Percentiles rank a stretch among this genome's conserved stretches.
Conservation (phyloP, 129 eudicot genomes). For the Centrapalus pauciflorus region DNA sequence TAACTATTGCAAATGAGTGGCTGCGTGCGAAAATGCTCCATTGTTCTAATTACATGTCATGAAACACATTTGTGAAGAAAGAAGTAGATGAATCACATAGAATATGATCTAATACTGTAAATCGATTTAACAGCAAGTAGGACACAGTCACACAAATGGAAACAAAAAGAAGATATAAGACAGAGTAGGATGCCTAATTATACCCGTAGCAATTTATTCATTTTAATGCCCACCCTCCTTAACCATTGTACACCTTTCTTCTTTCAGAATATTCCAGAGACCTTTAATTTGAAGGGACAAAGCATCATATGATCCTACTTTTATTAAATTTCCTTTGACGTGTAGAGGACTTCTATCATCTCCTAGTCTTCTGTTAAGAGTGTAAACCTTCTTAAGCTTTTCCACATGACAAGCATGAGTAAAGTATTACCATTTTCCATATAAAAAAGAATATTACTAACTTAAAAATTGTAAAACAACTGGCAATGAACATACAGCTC, state of each 20-base stretch:
- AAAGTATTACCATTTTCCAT: background rate
- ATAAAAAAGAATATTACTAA: background rate
- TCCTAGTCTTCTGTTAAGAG: too few relatives aligned
- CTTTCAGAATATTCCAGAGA: background rate
- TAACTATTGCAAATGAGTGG: background rate
- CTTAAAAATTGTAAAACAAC: background rate
- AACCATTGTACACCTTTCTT: background rate
- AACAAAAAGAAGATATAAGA: background rate
- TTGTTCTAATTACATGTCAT: background rate
- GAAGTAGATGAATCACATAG: background rate
- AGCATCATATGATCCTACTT: too few relatives aligned
- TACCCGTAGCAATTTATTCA: too few relatives aligned
- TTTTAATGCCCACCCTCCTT: too few relatives aligned
- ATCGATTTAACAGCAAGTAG: background rate
- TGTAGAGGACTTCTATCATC: too few relatives aligned
- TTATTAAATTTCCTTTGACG: too few relatives aligned
- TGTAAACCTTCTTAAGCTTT: too few relatives aligned
- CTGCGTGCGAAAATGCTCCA: background rate
- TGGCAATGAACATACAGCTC: conserved; percentile 50
- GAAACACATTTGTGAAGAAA: background rate
- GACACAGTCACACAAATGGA: background rate
- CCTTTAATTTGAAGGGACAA: too few relatives aligned
- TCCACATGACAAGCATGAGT: background rate
- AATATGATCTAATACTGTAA: background rate
- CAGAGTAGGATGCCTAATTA: too few relatives aligned